Evolutionary conservation across 2,329 filamentous ascomycete species (phyloP).

Genomic region (Penicillium sp.): DNA sequence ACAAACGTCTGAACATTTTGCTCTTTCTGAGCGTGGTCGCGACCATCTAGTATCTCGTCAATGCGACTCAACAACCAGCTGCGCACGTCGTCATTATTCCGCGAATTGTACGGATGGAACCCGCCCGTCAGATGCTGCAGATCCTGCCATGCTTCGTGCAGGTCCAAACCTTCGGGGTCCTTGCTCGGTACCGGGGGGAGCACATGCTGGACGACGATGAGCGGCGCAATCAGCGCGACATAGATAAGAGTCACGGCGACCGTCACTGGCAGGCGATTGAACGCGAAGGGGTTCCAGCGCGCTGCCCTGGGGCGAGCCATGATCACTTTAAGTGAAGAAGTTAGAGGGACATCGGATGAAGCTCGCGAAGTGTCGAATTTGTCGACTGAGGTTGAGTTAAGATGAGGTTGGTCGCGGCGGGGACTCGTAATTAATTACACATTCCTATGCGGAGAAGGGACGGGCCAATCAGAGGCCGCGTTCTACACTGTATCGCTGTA

Average conservation of each 20-base stretch:
- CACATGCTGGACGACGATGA: conserved; percentile 70
- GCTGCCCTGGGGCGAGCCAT: conserved; percentile 31
- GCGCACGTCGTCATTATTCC: conserved; percentile 74
- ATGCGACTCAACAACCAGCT: conserved; percentile 71
- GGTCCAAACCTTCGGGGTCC: conserved; percentile 63
- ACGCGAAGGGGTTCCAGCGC: conserved; percentile 57
- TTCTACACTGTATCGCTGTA: not conserved
- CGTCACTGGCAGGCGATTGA: conserved; percentile 76
- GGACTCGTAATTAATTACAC: conserved; percentile 5
- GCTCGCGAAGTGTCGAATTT: not conserved
- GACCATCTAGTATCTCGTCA: conserved; percentile 57
- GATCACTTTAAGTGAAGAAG: conserved; percentile 9
- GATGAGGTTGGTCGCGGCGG: conserved; percentile 4
- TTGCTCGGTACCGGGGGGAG: conserved; percentile 64
- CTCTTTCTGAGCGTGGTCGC: conserved; percentile 9
- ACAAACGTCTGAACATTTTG: conserved; percentile 49
- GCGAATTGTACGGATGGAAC: conserved; percentile 88
- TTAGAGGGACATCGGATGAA: not conserved
- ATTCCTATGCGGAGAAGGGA: conserved; percentile 4
- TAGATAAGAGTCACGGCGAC: conserved; percentile 74
- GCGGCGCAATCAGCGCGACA: conserved; percentile 67
- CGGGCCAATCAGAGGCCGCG: not conserved
- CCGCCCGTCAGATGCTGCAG: conserved; percentile 68
- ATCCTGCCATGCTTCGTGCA: conserved; percentile 83
- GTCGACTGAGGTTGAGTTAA: not conserved